Conservation (phyloP, 257 asterid genomes). For the Lycium ferocissimum region DNA sequence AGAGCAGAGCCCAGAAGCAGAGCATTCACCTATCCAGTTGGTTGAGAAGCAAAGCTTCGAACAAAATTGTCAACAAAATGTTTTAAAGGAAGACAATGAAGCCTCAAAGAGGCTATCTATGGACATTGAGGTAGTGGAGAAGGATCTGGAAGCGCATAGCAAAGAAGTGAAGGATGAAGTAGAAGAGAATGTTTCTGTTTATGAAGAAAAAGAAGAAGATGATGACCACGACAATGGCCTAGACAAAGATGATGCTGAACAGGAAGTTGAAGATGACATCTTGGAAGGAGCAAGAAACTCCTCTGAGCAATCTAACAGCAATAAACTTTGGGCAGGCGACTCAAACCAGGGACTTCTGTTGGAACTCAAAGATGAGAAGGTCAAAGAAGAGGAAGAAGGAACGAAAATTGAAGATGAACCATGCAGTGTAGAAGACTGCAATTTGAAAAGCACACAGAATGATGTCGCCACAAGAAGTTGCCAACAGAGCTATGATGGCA, state of each 20-base stretch:
- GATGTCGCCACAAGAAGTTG: not conserved
- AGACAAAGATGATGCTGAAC: slow-evolving; percentile 35
- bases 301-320: slow-evolving; percentile 47
- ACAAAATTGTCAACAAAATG: not conserved
- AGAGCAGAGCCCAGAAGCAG: not conserved
- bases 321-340: slow-evolving; percentile 50
- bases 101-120: not conserved
- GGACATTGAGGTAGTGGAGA: not conserved
- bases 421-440: not conserved
- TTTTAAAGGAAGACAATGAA: not conserved
- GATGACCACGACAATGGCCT: slow-evolving; percentile 24
- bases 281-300: slow-evolving; percentile 46
- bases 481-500: slow-evolving; percentile 18
- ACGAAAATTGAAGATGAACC: slow-evolving; percentile 44
- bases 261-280: slow-evolving; percentile 43
- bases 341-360: slow-evolving; percentile 30
- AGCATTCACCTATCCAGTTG: not conserved
- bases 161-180: slow-evolving; percentile 6
- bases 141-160: not conserved
- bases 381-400: slow-evolving; percentile 42
- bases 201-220: slow-evolving; percentile 30
- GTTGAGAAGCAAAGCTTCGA: not conserved
- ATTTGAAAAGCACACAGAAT: slow-evolving; percentile 12
- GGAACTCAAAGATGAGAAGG: slow-evolving; percentile 30
- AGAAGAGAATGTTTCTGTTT: not conserved